Conservation (phyloP, 331 rosid species). For the Phaseolus coccineus region DNA sequence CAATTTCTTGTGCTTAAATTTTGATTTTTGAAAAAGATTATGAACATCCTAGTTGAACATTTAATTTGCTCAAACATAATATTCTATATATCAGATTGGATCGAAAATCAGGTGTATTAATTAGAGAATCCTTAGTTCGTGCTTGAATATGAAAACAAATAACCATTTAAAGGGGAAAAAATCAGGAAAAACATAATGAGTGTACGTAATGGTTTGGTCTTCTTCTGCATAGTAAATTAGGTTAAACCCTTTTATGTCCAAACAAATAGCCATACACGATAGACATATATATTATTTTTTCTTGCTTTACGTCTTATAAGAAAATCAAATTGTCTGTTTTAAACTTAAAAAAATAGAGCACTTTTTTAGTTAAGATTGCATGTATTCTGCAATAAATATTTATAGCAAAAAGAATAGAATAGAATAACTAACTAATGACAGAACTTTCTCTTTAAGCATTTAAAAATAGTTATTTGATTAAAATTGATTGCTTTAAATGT, state of each 20-base stretch:
- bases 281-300: not conserved
- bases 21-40: not conserved
- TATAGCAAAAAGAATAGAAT: not conserved
- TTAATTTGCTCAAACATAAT: not conserved
- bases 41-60: not conserved
- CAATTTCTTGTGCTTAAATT: not conserved
- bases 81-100: not conserved
- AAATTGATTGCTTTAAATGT: too few relatives aligned
- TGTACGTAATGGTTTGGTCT: not conserved
- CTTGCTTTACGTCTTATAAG: not conserved
- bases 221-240: not conserved
- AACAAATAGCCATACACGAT: not conserved
- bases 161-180: not conserved
- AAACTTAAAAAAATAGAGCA: not conserved
- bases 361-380: not conserved
- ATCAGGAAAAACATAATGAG: not conserved
- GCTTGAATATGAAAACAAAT: slow-evolving; percentile 12
- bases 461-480: too few relatives aligned
- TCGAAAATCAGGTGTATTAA: not conserved
- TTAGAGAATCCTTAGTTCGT: not conserved
- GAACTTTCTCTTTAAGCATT: not conserved
- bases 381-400: not conserved
- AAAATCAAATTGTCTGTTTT: not conserved
- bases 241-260: slow-evolving; percentile 10
- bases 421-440: not conserved